Conservation (phyloP, 768 basidiomycete genomes). For the Boletus pseudopeckii region DNA sequence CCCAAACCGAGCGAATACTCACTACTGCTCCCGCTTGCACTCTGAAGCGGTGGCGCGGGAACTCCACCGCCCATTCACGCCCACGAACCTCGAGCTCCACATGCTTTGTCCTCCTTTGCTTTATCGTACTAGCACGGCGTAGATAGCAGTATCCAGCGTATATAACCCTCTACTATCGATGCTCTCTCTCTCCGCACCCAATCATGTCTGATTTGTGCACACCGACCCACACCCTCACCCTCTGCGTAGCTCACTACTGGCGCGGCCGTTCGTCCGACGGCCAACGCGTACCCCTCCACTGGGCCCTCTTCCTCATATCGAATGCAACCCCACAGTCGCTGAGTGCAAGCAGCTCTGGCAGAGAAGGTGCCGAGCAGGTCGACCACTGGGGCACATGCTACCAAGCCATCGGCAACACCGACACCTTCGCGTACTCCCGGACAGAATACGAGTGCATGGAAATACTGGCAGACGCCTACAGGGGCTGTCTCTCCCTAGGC, state of each 20-base stretch:
- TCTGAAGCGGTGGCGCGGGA: slow-evolving; percentile 29
- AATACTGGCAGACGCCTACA: slow-evolving; percentile 28
- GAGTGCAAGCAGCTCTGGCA: slow-evolving; percentile 18
- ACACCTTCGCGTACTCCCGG: slow-evolving; percentile 26
- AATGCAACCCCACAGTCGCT: slow-evolving; percentile 24
- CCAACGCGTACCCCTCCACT: slow-evolving; percentile 26
- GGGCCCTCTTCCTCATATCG: slow-evolving; percentile 29
- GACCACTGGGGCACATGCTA: slow-evolving; percentile 33
- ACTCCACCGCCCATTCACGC: background rate
- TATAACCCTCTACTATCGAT: slow-evolving; percentile 1
- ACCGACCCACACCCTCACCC: slow-evolving; percentile 16
- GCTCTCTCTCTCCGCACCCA: background rate
- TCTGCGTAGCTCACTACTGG: slow-evolving; percentile 32
- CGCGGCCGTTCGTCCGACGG: slow-evolving; percentile 22
- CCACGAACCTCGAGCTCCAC: too few species aligned
- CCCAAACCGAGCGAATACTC: slow-evolving; percentile 10
- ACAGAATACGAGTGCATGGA: slow-evolving; percentile 30
- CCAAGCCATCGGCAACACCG: slow-evolving; percentile 29
- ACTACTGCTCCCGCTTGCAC: background rate
- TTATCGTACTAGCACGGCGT: slow-evolving; percentile 12
- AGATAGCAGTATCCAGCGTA: slow-evolving; percentile 2
- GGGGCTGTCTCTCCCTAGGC: slow-evolving; percentile 28
- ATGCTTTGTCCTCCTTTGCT: slow-evolving; percentile 12
- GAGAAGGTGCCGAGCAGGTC: slow-evolving; percentile 19
- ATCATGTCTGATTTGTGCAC: slow-evolving; percentile 16